Percentiles rank a stretch among this genome's conserved stretches.
These are phyloP conservation scores for Prunus persica DNA, from an alignment of 306 rosid species.

Conservation along the genomic window Prunus_persica_NCBIv2 NC_034013.1:13073501-13074000, in stretches of 20 bases:
- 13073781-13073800: not conserved
- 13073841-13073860: not conserved
- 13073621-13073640: not conserved
- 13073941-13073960: conserved; percentile 9
- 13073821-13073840: not conserved
- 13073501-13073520: not conserved
- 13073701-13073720: not conserved
- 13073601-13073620: not conserved
- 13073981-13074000: conserved; percentile 24
- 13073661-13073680: not conserved
- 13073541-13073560: not conserved
- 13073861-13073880: conserved; percentile 1
- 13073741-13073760: not conserved
- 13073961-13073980: conserved; percentile 40
- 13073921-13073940: conserved; percentile 32
- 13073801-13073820: not conserved
- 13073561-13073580: not conserved
- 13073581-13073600: not conserved
- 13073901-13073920: conserved; percentile 29
- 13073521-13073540: not conserved
- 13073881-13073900: conserved; percentile 28
- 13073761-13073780: not conserved
- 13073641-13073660: not conserved
- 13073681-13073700: not conserved
- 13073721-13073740: not conserved